Evolutionary conservation across 2,329 filamentous ascomycete species (phyloP), one percentile per base, ranked within the genome.

Genomic region (Aureobasidium melanogenum): DNA sequence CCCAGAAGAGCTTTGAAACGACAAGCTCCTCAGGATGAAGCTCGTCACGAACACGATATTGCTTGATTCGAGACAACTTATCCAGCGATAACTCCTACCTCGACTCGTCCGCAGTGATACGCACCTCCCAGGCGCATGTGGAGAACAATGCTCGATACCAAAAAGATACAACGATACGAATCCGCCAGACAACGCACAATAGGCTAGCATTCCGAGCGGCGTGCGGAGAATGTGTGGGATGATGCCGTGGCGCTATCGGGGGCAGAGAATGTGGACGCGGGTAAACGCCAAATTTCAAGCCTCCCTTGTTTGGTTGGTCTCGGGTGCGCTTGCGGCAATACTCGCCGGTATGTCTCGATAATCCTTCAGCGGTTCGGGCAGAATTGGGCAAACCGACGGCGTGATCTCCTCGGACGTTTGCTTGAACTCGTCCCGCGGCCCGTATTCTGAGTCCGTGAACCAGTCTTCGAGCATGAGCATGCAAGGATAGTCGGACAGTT

Each of bases 221-320:
- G 50, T 54, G 50, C 50, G 50, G 50, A 54, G 50, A 54, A 54
- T 52, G 50, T 41, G 24, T 30, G 50, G 17, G 36, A 54, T 54
- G 50, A 54, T 54, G 50, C 34, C 50, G 50, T 54, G 50, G 50
- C 50, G 50, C 50, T 41, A 19, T 41, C 34, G 34, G 34, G 5
- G 36, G 22, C 17, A 39, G 22, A 54, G 34, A 34, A 54, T 39
- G 50, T 54, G 50, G 36, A 54, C 39, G 50, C 50, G 39, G 50
- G 50, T 39, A 19, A 8, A 41, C 24, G 50, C 50, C 50, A 54
- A 28, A 15, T 28, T 36, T 54, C 36, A 39, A 39, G 50, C 50
- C 36, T 54, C 50, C 36, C 50, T 54, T 54, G 32, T 48, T 48
- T 32, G n/a, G 15, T 2, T 32, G 30, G 47, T 51, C 30, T 41